These are phyloP conservation scores for Coemansia erecta DNA, from an alignment of 192 early-diverging fungal genomes.

Conservation along the genomic window DNA sequence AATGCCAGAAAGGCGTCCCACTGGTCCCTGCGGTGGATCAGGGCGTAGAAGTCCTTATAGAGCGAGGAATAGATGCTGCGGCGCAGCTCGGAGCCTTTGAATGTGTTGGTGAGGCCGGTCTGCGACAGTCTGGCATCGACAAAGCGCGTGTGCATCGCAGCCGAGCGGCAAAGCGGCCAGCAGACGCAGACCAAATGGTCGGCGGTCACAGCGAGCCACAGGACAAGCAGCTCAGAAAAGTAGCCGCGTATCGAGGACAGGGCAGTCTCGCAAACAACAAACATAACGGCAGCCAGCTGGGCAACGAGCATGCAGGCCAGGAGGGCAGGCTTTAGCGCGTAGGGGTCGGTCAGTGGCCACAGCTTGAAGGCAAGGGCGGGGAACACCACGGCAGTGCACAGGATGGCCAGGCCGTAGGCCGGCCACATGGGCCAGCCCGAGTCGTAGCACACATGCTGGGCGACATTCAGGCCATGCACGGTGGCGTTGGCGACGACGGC, in stretches of 20 bases:
- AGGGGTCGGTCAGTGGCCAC: conserved; percentile 21
- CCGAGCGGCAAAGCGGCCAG: conserved; percentile 23
- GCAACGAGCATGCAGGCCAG: conserved; percentile 22
- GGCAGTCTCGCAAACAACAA: conserved; percentile 28
- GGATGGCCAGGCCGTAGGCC: conserved; percentile 25
- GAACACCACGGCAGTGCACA: conserved; percentile 14
- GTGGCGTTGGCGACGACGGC: conserved; percentile 12
- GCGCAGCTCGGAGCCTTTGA: conserved; percentile 19
- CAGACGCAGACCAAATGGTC: conserved; percentile 28
- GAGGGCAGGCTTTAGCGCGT: conserved; percentile 20
- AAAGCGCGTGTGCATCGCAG: conserved; percentile 1
- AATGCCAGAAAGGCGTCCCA: conserved; percentile 25
- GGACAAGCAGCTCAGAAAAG: conserved; percentile 26
- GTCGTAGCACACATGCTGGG: conserved; percentile 13
- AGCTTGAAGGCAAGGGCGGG: conserved; percentile 20
- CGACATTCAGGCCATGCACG: conserved; percentile 1
- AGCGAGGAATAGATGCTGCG: conserved; percentile 32
- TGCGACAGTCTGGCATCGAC: conserved; percentile 9
- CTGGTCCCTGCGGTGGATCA: conserved; percentile 18
- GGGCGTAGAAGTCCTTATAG: conserved; percentile 21
- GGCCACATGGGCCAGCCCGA: conserved; percentile 39
- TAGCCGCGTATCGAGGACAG: conserved; percentile 11
- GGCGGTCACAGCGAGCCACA: conserved; percentile 25
- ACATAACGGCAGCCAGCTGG: conserved; percentile 22
- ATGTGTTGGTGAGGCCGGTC: conserved; percentile 14